Percentiles rank a stretch among this genome's conserved stretches.
These are phyloP conservation scores for Tilletia caries DNA, from an alignment of 1,284 basidiomycete genomes.

Conservation along the genomic window DNA sequence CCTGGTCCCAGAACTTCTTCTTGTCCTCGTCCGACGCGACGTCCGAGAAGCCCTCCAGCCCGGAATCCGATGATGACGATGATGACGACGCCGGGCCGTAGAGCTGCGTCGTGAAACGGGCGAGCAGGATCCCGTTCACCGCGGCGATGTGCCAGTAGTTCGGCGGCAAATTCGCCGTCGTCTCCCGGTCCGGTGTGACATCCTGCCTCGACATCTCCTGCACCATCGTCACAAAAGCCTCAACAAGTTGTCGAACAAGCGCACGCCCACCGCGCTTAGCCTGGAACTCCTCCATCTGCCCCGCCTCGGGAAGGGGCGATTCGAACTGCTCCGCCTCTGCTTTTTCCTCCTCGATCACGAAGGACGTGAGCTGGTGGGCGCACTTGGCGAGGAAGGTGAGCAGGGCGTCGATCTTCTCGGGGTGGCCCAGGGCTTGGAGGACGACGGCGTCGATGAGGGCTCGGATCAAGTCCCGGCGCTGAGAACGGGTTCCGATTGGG, in stretches of 20 bases:
- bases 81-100: background rate
- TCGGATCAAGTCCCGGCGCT: background rate
- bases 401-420: background rate
- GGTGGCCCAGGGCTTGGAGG: background rate
- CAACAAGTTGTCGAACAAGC: background rate
- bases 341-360: background rate
- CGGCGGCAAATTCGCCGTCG: background rate
- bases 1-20: conserved; percentile 2
- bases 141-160: conserved; percentile 8
- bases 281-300: background rate
- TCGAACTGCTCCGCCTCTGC: background rate
- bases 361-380: background rate
- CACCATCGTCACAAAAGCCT: background rate
- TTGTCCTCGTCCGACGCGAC: background rate
- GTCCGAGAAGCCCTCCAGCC: background rate
- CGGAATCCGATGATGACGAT: no score
- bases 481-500: background rate
- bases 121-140: background rate
- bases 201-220: background rate
- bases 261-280: background rate
- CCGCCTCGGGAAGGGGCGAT: background rate
- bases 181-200: background rate
- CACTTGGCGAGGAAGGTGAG: background rate
- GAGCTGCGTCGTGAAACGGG: background rate
- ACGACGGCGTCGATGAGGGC: background rate